These are phyloP conservation scores for Aspergillus eucalypticola DNA, from an alignment of 2,329 filamentous ascomycete genomes.

Conservation along the genomic window DNA sequence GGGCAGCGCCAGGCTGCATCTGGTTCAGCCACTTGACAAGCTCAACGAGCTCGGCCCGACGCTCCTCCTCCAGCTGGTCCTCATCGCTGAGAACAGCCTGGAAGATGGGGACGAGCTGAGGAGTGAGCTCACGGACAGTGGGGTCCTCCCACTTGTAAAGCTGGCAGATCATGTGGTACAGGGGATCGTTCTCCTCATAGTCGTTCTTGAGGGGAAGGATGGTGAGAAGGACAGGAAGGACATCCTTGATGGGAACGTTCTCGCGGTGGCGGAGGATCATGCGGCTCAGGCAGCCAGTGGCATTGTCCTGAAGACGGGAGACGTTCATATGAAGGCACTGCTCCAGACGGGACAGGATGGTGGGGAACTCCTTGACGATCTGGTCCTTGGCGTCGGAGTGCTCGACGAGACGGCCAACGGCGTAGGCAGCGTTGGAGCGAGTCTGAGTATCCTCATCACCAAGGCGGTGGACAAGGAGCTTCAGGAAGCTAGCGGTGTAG, in stretches of 20 bases:
- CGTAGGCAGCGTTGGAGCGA: conserved; percentile 94
- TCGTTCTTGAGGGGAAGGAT: conserved; percentile 88
- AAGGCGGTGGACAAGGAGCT: conserved; percentile 80
- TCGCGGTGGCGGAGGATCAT: conserved; percentile 92
- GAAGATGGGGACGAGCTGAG: conserved; percentile 50
- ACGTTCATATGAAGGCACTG: conserved; percentile 75
- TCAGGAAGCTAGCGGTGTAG: conserved; percentile 74
- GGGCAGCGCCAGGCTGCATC: conserved; percentile 43
- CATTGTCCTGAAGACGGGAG: conserved; percentile 86
- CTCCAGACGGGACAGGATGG: conserved; percentile 83
- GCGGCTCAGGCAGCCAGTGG: conserved; percentile 83
- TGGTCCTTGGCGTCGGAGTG: conserved; percentile 74
- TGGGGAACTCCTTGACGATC: conserved; percentile 72
- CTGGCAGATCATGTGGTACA: conserved; percentile 86
- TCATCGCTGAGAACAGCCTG: conserved; percentile 48
- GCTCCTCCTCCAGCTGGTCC: conserved; percentile 51
- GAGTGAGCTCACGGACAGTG: conserved; percentile 48
- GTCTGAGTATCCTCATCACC: conserved; percentile 87
- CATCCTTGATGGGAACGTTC: conserved; percentile 74
- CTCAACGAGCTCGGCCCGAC: conserved; percentile 48
- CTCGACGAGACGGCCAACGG: conserved; percentile 78
- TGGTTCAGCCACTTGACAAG: conserved; percentile 52
- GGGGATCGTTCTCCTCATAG: conserved; percentile 92
- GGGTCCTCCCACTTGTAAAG: conserved; percentile 61
- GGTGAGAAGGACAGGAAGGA: conserved; percentile 76